These are phyloP conservation scores for Danielia reshetovae DNA, from an alignment of 805 yeast species.

Conservation along the genomic window DNA sequence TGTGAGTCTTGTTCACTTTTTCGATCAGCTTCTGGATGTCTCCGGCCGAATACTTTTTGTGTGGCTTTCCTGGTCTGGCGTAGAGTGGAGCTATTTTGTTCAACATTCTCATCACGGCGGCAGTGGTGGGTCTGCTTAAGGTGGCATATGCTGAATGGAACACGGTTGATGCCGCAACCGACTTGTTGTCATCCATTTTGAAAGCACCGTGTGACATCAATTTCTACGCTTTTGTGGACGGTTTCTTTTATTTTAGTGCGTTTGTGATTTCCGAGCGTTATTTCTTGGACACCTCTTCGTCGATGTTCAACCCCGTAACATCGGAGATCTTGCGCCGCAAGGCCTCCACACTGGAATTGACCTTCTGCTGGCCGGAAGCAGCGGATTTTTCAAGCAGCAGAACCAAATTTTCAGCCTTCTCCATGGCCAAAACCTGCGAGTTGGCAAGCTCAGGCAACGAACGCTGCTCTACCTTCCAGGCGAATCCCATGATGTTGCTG, in stretches of 20 bases:
- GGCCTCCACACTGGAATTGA: constrained; percentile 34
- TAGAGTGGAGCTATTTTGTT: constrained; percentile 10
- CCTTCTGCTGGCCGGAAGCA: constrained; percentile 30
- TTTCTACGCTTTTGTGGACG: too few species aligned
- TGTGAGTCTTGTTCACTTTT: constrained; percentile 35
- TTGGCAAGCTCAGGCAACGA: constrained; percentile 61
- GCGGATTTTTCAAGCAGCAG: constrained; percentile 42
- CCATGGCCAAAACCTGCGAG: constrained; percentile 50
- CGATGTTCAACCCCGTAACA: constrained; percentile 66
- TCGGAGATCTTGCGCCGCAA: constrained; percentile 46
- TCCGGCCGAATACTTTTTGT: constrained; percentile 7
- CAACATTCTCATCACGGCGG: constrained; percentile 16
- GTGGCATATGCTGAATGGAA: constrained; percentile 9
- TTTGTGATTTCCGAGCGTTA: constrained; percentile 11
- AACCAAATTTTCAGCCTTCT: constrained; percentile 37
- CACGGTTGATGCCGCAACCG: not conserved
- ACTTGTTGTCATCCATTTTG: not conserved
- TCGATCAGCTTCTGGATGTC: constrained; percentile 15
- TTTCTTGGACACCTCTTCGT: constrained; percentile 54
- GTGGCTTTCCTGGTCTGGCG: not conserved
- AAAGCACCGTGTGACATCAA: too few species aligned
- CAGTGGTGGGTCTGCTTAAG: constrained; percentile 16
- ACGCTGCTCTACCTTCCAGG: constrained; percentile 58
- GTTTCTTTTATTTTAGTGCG: too few species aligned
- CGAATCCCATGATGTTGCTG: constrained; percentile 51